A percentile compares a stretch with the other conserved stretches of the same genome.
These are phyloP conservation scores for Spathaspora sp. DNA, from an alignment of 805 yeast species.

Conservation along the genomic window DNA sequence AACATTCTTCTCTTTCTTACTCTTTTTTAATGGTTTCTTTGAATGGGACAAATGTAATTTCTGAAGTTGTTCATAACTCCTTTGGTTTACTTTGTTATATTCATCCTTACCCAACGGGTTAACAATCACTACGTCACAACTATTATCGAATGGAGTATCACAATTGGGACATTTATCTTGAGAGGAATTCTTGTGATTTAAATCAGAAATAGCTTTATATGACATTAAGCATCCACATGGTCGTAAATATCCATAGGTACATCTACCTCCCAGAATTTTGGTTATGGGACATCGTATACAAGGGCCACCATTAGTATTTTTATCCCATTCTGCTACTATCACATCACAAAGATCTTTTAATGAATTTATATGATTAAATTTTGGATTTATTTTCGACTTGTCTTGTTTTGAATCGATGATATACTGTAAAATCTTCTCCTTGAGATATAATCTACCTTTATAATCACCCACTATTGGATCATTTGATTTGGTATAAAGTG, in stretches of 20 bases:
- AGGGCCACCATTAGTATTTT: background rate
- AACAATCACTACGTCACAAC: slow-evolving; percentile 29
- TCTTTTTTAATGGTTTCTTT: slow-evolving; percentile 15
- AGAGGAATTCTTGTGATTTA: slow-evolving; percentile 10
- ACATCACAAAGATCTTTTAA: slow-evolving; percentile 25
- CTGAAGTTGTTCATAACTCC: slow-evolving; percentile 10
- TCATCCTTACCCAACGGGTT: slow-evolving; percentile 18
- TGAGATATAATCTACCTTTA: slow-evolving; percentile 61
- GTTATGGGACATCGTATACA: slow-evolving; percentile 31
- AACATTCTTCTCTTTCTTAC: background rate
- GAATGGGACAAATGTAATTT: slow-evolving; percentile 20
- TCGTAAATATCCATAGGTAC: slow-evolving; percentile 26
- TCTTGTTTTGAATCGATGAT: slow-evolving; percentile 37
- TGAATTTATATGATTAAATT: slow-evolving; percentile 18
- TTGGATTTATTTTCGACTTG: slow-evolving; percentile 15
- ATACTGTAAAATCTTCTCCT: slow-evolving; percentile 57
- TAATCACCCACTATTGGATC: slow-evolving; percentile 64
- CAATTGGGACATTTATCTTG: slow-evolving; percentile 30
- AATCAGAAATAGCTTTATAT: slow-evolving; percentile 17
- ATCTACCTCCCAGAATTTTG: slow-evolving; percentile 12
- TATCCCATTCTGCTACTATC: slow-evolving; percentile 16
- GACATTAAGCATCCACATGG: slow-evolving; percentile 39
- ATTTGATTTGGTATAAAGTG: slow-evolving; percentile 26
- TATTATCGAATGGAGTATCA: slow-evolving; percentile 15
- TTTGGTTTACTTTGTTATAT: slow-evolving; percentile 9